Evolutionary conservation across 106 monocot genomes (phyloP), one percentile per base, ranked within the genome.

Genomic region (Allium cepa): DNA sequence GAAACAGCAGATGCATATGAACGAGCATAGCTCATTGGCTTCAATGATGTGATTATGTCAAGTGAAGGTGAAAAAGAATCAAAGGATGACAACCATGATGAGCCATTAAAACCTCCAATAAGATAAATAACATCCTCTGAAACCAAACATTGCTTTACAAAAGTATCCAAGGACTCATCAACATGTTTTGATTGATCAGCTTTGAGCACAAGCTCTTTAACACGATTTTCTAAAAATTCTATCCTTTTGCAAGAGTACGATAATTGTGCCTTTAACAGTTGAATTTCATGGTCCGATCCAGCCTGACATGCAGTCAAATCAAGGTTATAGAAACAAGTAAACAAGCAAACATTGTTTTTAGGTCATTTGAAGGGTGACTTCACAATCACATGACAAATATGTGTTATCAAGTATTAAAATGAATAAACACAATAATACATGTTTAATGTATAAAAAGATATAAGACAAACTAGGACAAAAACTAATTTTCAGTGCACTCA

Each of bases 111-210:
- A 71, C 85, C 85, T 62, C 85, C 83, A 64, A 86, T 76, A 26
- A 93, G 63, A 63, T 93, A 93, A 47, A 93, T 89, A 53, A 76
- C 64, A 9, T 81, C 64, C 17, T 86, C 83, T 69, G 70, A 77
- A 62, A 67, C 73, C 51, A 90, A 65, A 52, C 15, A 59, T 14
- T 79, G 75, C 17, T 74, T 79, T 62, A 60, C 61, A 22, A 75
- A 53, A 50, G 80, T 52, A 18, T 78, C 73, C 7, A 49, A 26
- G 18, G 78, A 74, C 18, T 68, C 64, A 52, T 71, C 75, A 63
- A 77, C 51, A 22, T 68, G 9, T 46, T 57, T 28, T 11, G 10
- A 17, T 49, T n/a, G 64, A 49, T 7, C 49, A 9, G 82, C 68
- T 57, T 72, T 81, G 10, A 60, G 47, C 73, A 84, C 84, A 17